Conservation (phyloP, 768 basidiomycete species). For the Pilatotrama ljubarskyi region DNA sequence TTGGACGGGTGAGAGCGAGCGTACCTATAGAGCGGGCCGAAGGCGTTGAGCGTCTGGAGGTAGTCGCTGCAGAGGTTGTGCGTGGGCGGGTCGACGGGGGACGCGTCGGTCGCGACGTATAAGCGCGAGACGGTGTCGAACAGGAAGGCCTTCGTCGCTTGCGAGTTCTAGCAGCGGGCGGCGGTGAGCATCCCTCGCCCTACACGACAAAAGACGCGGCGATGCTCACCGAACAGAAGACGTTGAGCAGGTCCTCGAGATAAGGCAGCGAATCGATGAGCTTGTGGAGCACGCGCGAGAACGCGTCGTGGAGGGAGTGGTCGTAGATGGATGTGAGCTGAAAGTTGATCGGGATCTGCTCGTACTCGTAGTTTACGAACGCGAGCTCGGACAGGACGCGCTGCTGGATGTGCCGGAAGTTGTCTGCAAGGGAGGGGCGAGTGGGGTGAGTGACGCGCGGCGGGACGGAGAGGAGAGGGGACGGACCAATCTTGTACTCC, state of each 20-base stretch:
- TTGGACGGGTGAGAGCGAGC: constrained; percentile 1
- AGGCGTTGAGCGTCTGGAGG: constrained; percentile 81
- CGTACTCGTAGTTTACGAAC: constrained; percentile 75
- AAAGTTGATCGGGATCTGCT: constrained; percentile 80
- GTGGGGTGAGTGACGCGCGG: not conserved
- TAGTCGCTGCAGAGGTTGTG: constrained; percentile 92
- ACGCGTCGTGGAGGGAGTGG: constrained; percentile 87
- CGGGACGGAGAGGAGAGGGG: not conserved
- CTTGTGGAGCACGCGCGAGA: constrained; percentile 87
- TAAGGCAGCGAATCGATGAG: constrained; percentile 82
- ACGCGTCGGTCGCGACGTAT: constrained; percentile 92
- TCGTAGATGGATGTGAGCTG: constrained; percentile 94
- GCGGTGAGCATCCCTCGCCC: not conserved
- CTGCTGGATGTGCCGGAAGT: constrained; percentile 88
- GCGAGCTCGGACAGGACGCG: constrained; percentile 79
- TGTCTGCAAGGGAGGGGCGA: constrained; percentile 51
- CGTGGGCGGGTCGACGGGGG: constrained; percentile 85
- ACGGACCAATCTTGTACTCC: constrained; percentile 85
- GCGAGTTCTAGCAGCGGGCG: constrained; percentile 70
- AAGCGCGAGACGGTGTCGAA: constrained; percentile 85
- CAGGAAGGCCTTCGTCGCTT: constrained; percentile 90
- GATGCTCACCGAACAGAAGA: constrained; percentile 69
- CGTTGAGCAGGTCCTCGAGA: constrained; percentile 84
- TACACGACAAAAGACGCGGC: not conserved
- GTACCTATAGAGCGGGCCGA: constrained; percentile 84